These are phyloP conservation scores for Luzula sylvatica DNA, from an alignment of 176 grass and related monocot species.

Conservation along the genomic window DNA sequence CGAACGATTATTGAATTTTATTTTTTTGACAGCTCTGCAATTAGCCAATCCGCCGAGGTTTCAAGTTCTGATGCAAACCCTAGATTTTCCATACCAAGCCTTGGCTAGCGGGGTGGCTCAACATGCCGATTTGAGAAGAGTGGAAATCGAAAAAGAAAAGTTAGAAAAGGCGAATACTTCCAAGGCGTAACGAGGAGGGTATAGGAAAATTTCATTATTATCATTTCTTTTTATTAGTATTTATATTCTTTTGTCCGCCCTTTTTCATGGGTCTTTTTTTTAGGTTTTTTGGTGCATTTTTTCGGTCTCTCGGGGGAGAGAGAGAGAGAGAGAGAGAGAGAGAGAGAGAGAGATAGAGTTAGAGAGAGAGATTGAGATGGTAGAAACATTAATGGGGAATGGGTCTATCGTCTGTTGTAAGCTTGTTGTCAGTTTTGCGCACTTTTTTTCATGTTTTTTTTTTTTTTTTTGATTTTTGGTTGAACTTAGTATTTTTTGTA, in stretches of 20 bases:
- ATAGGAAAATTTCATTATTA: background rate
- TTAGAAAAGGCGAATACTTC: constrained; percentile 50
- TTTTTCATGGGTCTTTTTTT: background rate
- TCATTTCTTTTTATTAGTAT: background rate
- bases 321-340: background rate
- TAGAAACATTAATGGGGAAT: constrained; percentile 19
- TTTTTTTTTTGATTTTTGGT: background rate
- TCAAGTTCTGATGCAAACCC: constrained; percentile 61
- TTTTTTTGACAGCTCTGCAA: constrained; percentile 41
- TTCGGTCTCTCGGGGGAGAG: background rate
- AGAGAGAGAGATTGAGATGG: constrained; percentile 7
- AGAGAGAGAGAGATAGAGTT: no score
- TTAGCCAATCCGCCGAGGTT: constrained; percentile 48
- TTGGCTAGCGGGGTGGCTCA: constrained; percentile 68
- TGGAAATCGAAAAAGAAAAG: constrained; percentile 74
- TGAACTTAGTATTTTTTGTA: constrained; percentile 15
- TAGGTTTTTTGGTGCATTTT: background rate
- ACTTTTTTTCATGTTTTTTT: constrained; percentile 15
- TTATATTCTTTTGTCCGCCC: constrained; percentile 24
- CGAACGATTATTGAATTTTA: no score
- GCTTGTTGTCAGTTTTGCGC: constrained; percentile 18
- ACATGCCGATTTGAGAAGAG: constrained; percentile 62
- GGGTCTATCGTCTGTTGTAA: background rate
- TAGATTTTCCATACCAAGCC: constrained; percentile 69
- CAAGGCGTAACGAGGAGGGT: background rate